Percentiles rank a stretch among this genome's conserved stretches.
These are phyloP conservation scores for Teunomyces aglyptinius DNA, from an alignment of 805 yeast species.

Conservation along the genomic window DNA sequence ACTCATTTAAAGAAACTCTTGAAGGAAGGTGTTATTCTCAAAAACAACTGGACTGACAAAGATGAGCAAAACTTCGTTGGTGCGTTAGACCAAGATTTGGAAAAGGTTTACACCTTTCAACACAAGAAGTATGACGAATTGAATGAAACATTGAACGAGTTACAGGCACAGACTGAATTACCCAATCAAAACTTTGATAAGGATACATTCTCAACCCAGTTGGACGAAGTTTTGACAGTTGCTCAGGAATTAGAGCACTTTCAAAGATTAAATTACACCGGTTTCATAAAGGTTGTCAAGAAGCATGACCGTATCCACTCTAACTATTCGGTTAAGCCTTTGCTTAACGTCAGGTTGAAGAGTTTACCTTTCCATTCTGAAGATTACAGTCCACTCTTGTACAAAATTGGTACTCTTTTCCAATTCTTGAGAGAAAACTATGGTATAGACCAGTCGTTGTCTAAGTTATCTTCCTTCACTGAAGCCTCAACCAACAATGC, in stretches of 20 bases:
- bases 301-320: constrained; percentile 93
- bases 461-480: constrained; percentile 48
- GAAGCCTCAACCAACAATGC: constrained; percentile 33
- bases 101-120: constrained; percentile 76
- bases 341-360: constrained; percentile 82
- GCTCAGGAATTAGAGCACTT: constrained; percentile 89
- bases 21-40: constrained; percentile 60
- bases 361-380: constrained; percentile 90
- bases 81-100: constrained; percentile 65
- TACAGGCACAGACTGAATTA: constrained; percentile 57
- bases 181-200: constrained; percentile 49
- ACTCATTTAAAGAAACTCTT: constrained; percentile 62
- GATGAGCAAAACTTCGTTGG: constrained; percentile 72
- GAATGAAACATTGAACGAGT: constrained; percentile 56
- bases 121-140: constrained; percentile 64
- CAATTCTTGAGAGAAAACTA: constrained; percentile 77
- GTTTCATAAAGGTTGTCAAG: constrained; percentile 90
- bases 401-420: constrained; percentile 78
- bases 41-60: constrained; percentile 59
- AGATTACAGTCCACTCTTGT: constrained; percentile 88
- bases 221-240: constrained; percentile 70
- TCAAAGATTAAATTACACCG: constrained; percentile 90
- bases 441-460: constrained; percentile 47
- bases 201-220: constrained; percentile 56
- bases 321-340: constrained; percentile 83